A percentile compares a stretch with the other conserved stretches of the same genome.
Conservation (phyloP, 2,329 filamentous ascomycete species). For the Penicillium sp. region DNA sequence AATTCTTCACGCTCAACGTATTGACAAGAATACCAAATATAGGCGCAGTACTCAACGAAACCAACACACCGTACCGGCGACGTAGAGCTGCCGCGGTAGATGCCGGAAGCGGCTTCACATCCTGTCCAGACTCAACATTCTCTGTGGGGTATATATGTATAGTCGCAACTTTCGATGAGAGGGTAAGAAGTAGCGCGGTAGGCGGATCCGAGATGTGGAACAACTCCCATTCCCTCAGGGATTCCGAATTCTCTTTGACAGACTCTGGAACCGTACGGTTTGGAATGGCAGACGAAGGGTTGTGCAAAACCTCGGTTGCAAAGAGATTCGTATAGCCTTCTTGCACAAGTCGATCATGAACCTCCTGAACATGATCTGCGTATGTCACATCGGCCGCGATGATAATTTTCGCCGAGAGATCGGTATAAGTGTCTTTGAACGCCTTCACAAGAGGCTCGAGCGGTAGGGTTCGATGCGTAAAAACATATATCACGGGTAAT, state of each 20-base stretch:
- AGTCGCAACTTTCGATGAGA: conserved; percentile 74
- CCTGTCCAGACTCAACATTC: conserved; percentile 19
- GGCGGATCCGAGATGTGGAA: conserved; percentile 84
- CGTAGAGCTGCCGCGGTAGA: conserved; percentile 61
- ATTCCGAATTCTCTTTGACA: conserved; percentile 41
- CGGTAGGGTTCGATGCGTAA: conserved; percentile 70
- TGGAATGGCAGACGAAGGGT: conserved; percentile 76
- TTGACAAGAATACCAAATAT: conserved; percentile 95
- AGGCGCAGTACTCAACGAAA: conserved; percentile 72
- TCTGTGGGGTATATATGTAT: conserved; percentile 72
- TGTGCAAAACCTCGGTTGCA: conserved; percentile 67
- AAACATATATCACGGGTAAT: conserved; percentile 85
- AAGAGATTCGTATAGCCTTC: conserved; percentile 68
- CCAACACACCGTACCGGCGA: conserved; percentile 82
- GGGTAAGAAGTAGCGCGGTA: conserved; percentile 76
- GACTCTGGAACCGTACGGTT: conserved; percentile 68
- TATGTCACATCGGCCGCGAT: conserved; percentile 90
- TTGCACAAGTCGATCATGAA: conserved; percentile 54
- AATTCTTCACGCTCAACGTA: conserved; percentile 87
- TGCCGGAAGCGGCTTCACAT: conserved; percentile 43
- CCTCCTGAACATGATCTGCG: conserved; percentile 63
- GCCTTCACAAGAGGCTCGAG: conserved; percentile 54
- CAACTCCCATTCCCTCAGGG: conserved; percentile 65
- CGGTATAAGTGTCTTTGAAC: conserved; percentile 67
- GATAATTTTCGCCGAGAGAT: conserved; percentile 62